Evolutionary conservation across 2,329 filamentous ascomycete species (phyloP).

Genomic region (Decorospora gaudefroyi): DNA sequence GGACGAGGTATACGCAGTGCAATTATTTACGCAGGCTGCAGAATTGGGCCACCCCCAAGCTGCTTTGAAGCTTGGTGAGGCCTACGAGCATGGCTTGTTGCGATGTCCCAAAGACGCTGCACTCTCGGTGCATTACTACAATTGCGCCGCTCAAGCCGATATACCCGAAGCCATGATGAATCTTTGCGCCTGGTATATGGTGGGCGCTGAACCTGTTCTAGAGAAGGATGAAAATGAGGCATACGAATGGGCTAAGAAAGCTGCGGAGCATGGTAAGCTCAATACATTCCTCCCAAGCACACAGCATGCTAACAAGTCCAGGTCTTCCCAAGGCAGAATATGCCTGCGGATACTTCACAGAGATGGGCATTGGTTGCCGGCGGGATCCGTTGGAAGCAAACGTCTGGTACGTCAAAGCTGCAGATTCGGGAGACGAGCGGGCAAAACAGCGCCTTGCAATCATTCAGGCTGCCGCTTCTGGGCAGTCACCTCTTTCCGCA

Average conservation of each 20-base stretch:
- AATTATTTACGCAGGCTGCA: conserved; percentile 91
- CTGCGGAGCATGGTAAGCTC: conserved; percentile 79
- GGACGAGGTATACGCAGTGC: conserved; percentile 86
- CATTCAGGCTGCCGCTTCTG: conserved; percentile 79
- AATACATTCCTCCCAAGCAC: neutral
- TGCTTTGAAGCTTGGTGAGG: conserved; percentile 87
- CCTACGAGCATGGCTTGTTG: conserved; percentile 90
- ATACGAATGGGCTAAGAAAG: conserved; percentile 90
- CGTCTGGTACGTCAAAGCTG: conserved; percentile 96
- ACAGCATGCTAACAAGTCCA: conserved; percentile 43
- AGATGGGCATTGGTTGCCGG: conserved; percentile 96
- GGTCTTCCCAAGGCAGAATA: conserved; percentile 78
- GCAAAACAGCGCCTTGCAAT: conserved; percentile 84
- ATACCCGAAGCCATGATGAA: conserved; percentile 96
- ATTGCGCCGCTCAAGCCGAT: conserved; percentile 81
- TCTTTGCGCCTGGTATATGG: conserved; percentile 97
- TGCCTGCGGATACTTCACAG: conserved; percentile 93
- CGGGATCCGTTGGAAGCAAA: conserved; percentile 96
- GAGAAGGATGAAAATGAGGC: conserved; percentile 96
- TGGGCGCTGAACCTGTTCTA: conserved; percentile 86
- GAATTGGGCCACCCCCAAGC: conserved; percentile 89
- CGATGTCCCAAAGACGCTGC: conserved; percentile 89
- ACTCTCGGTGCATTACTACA: conserved; percentile 96
- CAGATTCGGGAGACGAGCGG: conserved; percentile 86
- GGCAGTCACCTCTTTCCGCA: conserved; percentile 43